Evolutionary conservation across 2,329 filamentous ascomycete genomes (phyloP), one percentile per base, ranked within the genome.

Genomic region (Aspergillus uvarum): DNA sequence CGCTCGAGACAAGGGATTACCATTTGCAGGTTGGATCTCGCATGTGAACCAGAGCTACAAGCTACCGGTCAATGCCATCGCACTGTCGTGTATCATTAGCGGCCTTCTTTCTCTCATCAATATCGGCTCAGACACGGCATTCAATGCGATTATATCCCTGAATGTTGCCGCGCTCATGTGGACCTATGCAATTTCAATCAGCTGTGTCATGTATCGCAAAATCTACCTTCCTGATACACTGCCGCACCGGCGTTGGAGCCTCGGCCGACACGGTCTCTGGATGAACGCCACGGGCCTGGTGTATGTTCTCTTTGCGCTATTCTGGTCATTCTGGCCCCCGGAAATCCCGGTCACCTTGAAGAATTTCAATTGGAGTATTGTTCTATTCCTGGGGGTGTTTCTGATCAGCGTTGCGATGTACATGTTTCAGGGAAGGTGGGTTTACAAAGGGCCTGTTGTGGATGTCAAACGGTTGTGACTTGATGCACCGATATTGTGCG

Each of bases 121-220:
- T 67, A 80, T 85, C 48, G 81, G 80, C 22, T 82, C 79, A 5
- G 64, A 74, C 5, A 75, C 79, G 5, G 82, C 82, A 6, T 82
- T 84, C 68, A 81, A 83, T 65, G 80, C 79, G 56, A 81, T 85
- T 56, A 77, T 80, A 16, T 82, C 80, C 1, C 74, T 85, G 0
- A 77, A 77, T 12, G 74, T 80, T 35, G 78, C 76, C 3, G 78
- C 80, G 0, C 73, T 83, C 8, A 75, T 84, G 52, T 78, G 76
- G 54, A 82, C 80, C 5, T 84, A 84, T 64, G 76, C 82, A 51
- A 74, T 82, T 48, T 80, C 80, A 32, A 79, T 82, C 56, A 70
- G 73, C 47, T 81, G 77, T 58, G 69, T 83, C 5, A 71, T 82
- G 53, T 76, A 74, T 60, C 74, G 78, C 24, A 77, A 79, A n/a